A percentile compares a stretch with the other conserved stretches of the same genome.
Evolutionary conservation across 805 yeast species (phyloP).

Genomic region (Candida arabinofermentans): DNA sequence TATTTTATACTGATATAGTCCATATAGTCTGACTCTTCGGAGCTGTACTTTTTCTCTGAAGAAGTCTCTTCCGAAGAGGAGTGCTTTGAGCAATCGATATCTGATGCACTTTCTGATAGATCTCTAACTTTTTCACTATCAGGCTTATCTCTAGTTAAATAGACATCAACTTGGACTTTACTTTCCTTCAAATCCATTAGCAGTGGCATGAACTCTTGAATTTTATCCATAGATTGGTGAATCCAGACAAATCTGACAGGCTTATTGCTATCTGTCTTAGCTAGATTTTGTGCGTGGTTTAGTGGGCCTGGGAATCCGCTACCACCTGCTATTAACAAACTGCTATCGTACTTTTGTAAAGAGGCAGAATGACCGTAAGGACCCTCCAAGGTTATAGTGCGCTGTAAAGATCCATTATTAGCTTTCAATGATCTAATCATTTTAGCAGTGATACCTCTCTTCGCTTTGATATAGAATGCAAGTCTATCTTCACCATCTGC

Average conservation of each 20-base stretch:
- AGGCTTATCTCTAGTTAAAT: slow-evolving; percentile 33
- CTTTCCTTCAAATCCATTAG: slow-evolving; percentile 27
- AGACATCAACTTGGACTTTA: slow-evolving; percentile 29
- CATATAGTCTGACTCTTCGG: slow-evolving; percentile 6
- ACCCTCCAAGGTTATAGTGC: slow-evolving; percentile 51
- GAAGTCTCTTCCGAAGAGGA: slow-evolving; percentile 8
- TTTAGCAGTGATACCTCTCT: slow-evolving; percentile 49
- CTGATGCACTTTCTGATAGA: slow-evolving; percentile 7
- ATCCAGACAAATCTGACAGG: slow-evolving; percentile 55
- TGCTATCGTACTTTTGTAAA: slow-evolving; percentile 43
- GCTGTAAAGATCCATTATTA: slow-evolving; percentile 28
- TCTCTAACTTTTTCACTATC: slow-evolving; percentile 1
- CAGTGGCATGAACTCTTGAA: slow-evolving; percentile 43
- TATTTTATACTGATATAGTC: slow-evolving; percentile 33
- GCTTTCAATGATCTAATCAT: slow-evolving; percentile 30
- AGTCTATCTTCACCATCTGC: slow-evolving; percentile 33
- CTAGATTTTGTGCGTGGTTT: slow-evolving; percentile 33
- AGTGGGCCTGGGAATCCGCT: slow-evolving; percentile 60
- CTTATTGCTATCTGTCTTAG: slow-evolving; percentile 22
- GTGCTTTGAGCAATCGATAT: slow-evolving; percentile 29
- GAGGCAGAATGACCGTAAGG: slow-evolving; percentile 61
- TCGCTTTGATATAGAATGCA: slow-evolving; percentile 40
- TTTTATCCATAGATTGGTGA: slow-evolving; percentile 43
- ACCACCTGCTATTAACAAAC: slow-evolving; percentile 64
- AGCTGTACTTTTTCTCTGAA: background rate